phyloP scores from a whole-genome alignment of 306 rosid genomes.

The Parietaria judaica region DNA sequence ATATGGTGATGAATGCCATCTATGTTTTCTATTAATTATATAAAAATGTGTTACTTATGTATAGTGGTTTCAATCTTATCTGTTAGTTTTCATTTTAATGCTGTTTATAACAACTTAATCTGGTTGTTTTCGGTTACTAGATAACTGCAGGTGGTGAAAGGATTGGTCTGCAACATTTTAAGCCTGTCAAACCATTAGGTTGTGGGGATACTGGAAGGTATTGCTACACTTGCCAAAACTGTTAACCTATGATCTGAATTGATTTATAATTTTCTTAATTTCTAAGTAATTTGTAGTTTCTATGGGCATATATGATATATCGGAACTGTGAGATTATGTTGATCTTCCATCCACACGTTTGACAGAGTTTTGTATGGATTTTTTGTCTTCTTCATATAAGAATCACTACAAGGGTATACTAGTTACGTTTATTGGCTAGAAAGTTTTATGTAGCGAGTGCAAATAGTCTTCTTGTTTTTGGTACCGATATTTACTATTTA shows the following conservation, averaged over 20 bases:
- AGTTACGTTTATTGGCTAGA: background rate
- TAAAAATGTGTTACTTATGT: background rate
- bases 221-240: background rate
- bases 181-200: conserved; percentile 79
- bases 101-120: conserved; percentile 9
- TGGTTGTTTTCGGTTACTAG: conserved; percentile 27
- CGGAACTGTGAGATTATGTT: background rate
- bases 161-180: conserved; percentile 73
- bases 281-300: conserved; percentile 1
- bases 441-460: background rate
- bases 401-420: background rate
- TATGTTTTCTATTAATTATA: too few species aligned
- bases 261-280: background rate
- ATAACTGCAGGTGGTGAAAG: conserved; percentile 50
- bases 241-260: too few species aligned
- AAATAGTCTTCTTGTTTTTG: background rate
- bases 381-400: too few species aligned
- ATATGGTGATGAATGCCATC: too few species aligned
- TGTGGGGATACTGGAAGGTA: conserved; percentile 98
- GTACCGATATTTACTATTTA: background rate
- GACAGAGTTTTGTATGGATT: background rate
- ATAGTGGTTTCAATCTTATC: background rate
- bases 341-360: background rate
- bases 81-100: background rate
- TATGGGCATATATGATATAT: background rate